Percentiles rank a stretch among this genome's conserved stretches.
Conservation (phyloP, 805 yeast species). For the Candida pini region DNA sequence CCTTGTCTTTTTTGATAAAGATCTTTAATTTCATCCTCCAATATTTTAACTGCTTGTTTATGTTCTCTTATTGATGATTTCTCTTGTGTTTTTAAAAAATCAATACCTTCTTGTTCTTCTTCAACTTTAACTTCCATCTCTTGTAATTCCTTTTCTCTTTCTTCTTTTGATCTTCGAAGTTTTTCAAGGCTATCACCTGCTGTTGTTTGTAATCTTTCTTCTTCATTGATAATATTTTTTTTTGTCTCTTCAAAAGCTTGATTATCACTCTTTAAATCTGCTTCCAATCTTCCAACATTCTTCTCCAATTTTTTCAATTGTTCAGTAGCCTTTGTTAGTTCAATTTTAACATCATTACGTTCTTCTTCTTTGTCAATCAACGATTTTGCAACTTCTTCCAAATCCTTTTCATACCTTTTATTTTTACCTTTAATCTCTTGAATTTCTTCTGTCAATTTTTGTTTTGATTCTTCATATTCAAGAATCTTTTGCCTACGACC, state of each 20-base stretch:
- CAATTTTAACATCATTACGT: slow-evolving; percentile 11
- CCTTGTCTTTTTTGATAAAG: slow-evolving; percentile 17
- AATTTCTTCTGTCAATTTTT: slow-evolving; percentile 7
- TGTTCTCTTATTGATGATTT: slow-evolving; percentile 9
- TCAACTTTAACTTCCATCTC: slow-evolving; percentile 10
- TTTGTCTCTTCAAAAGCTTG: slow-evolving; percentile 20
- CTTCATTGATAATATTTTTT: slow-evolving; percentile 27
- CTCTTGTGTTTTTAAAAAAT: slow-evolving; percentile 7
- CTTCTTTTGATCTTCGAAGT: slow-evolving; percentile 16
- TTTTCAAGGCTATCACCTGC: slow-evolving; percentile 41
- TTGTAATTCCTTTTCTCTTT: slow-evolving; percentile 12
- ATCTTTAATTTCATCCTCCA: slow-evolving; percentile 16
- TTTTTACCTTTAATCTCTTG: slow-evolving; percentile 7
- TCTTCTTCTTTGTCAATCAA: slow-evolving; percentile 9
- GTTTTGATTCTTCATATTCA: slow-evolving; percentile 18
- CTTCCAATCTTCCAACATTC: slow-evolving; percentile 18
- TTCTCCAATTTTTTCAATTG: slow-evolving; percentile 16
- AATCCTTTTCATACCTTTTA: slow-evolving; percentile 12
- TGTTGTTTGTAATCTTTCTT: slow-evolving; percentile 32
- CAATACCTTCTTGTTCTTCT: slow-evolving; percentile 5
- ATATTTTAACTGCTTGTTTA: slow-evolving; percentile 1
- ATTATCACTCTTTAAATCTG: slow-evolving; percentile 13
- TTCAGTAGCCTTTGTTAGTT: slow-evolving; percentile 16
- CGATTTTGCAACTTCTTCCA: slow-evolving; percentile 12
- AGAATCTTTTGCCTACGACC: slow-evolving; percentile 12